phyloP scores from a whole-genome alignment of 371 early-diverging fungal genomes.

The Mortierella polycephala region DNA sequence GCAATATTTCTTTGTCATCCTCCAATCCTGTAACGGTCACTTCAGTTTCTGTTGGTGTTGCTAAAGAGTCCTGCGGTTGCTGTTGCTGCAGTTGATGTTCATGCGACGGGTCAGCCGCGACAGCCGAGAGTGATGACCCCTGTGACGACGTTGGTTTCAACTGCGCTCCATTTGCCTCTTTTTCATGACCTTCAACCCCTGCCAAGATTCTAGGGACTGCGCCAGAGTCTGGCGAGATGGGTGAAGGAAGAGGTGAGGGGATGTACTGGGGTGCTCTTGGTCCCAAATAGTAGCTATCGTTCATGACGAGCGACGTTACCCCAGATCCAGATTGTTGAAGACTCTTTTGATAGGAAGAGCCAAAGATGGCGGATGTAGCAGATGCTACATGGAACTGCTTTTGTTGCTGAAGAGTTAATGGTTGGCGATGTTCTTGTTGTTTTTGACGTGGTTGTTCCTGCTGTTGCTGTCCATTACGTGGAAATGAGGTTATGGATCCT shows the following conservation, averaged over 20 bases:
- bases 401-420: not conserved
- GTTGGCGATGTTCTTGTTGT: not conserved
- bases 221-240: slow-evolving; percentile 19
- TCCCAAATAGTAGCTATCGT: slow-evolving; percentile 24
- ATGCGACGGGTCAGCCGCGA: slow-evolving; percentile 9
- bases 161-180: not conserved
- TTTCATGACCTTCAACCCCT: not conserved
- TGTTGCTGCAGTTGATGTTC: not conserved
- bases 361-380: slow-evolving; percentile 48
- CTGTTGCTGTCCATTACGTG: slow-evolving; percentile 2
- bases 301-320: slow-evolving; percentile 22
- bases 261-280: slow-evolving; percentile 48
- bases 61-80: not conserved
- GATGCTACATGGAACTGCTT: slow-evolving; percentile 13
- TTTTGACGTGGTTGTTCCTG: slow-evolving; percentile 3
- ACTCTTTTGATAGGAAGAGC: slow-evolving; percentile 21
- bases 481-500: slow-evolving; percentile 10
- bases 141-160: slow-evolving; percentile 17
- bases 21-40: not conserved
- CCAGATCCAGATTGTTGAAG: slow-evolving; percentile 5
- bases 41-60: not conserved
- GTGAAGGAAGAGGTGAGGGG: slow-evolving; percentile 36
- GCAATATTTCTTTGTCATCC: no score
- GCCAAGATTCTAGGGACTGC: not conserved
- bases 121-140: slow-evolving; percentile 17